phyloP scores from a whole-genome alignment of 2,329 filamentous ascomycete genomes.

The Karstenula rhodostoma region DNA sequence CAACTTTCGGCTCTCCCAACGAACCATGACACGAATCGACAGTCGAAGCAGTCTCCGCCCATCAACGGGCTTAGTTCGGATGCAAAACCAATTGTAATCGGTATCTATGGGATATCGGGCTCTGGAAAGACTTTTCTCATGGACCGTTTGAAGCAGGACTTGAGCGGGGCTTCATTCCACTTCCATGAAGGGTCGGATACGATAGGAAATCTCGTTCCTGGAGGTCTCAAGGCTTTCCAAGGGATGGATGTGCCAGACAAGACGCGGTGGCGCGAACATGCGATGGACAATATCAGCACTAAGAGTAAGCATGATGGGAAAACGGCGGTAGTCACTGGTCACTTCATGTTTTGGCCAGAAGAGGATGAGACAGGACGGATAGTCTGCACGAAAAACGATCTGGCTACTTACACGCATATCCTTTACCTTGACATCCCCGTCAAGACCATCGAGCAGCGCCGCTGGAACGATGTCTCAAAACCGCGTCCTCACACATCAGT shows the following conservation, averaged over 20 bases:
- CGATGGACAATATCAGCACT: slow-evolving; percentile 56
- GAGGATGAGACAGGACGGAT: slow-evolving; percentile 27
- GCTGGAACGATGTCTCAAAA: slow-evolving; percentile 50
- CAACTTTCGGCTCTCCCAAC: background rate
- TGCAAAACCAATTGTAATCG: background rate
- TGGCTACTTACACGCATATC: slow-evolving; percentile 63
- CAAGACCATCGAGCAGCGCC: slow-evolving; percentile 49
- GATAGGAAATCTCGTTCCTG: slow-evolving; percentile 54
- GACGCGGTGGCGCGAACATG: slow-evolving; percentile 50
- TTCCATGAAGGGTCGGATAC: slow-evolving; percentile 64
- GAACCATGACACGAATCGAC: too few relatives aligned
- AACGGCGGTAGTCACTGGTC: slow-evolving; percentile 61
- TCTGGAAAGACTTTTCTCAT: slow-evolving; percentile 62
- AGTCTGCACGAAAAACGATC: slow-evolving; percentile 58
- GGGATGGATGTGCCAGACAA: slow-evolving; percentile 49
- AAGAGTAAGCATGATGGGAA: slow-evolving; percentile 46
- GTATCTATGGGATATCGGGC: slow-evolving; percentile 63
- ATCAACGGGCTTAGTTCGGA: background rate
- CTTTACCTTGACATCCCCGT: slow-evolving; percentile 61
- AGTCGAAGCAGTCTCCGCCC: background rate
- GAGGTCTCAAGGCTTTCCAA: slow-evolving; percentile 61
- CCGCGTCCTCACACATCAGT: slow-evolving; percentile 45
- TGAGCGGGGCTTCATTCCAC: slow-evolving; percentile 48
- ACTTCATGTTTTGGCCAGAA: slow-evolving; percentile 63
- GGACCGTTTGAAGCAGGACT: slow-evolving; percentile 48